Evolutionary conservation across 1,284 basidiomycete genomes (phyloP).

Genomic region (Ceratobasidium papillatum): DNA sequence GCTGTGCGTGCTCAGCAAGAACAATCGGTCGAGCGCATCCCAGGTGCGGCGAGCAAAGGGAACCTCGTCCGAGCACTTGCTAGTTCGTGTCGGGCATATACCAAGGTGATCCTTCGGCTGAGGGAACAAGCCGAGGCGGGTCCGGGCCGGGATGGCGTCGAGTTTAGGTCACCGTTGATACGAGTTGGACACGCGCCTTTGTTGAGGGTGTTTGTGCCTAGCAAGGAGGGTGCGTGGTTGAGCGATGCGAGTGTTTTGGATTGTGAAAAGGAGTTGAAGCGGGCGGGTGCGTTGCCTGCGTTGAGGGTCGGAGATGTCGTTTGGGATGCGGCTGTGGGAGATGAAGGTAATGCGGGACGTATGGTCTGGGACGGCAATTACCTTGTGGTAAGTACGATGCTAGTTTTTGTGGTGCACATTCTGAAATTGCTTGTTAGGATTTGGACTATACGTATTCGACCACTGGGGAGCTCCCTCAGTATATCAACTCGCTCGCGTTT

Average conservation of each 20-base stretch:
- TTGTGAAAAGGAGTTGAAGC: constrained; percentile 77
- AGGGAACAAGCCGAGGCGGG: constrained; percentile 72
- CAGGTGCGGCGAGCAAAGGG: constrained; percentile 46
- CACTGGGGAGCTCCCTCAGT: constrained; percentile 76
- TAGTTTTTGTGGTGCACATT: not conserved
- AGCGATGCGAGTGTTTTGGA: constrained; percentile 77
- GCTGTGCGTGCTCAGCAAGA: constrained; percentile 51
- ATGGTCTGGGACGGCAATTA: constrained; percentile 85
- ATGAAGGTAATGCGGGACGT: constrained; percentile 80
- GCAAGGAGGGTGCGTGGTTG: constrained; percentile 81
- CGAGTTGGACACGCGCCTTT: constrained; percentile 72
- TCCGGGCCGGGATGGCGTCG: not conserved
- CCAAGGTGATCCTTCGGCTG: constrained; percentile 74
- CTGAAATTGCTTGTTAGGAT: constrained; percentile 60
- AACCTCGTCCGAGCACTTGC: constrained; percentile 55
- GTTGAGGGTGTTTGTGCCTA: constrained; percentile 79
- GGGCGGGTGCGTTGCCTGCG: constrained; percentile 65
- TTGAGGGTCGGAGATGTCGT: constrained; percentile 78
- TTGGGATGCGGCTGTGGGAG: constrained; percentile 82
- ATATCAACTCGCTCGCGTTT: constrained; percentile 77
- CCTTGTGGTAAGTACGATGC: constrained; percentile 66
- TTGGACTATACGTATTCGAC: constrained; percentile 79
- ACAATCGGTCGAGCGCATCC: constrained; percentile 54
- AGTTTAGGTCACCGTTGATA: constrained; percentile 66
- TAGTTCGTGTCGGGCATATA: constrained; percentile 71